A percentile compares a stretch with the other conserved stretches of the same genome.
Evolutionary conservation across 805 yeast genomes (phyloP).

Genomic region (Candida jianshihensis): DNA sequence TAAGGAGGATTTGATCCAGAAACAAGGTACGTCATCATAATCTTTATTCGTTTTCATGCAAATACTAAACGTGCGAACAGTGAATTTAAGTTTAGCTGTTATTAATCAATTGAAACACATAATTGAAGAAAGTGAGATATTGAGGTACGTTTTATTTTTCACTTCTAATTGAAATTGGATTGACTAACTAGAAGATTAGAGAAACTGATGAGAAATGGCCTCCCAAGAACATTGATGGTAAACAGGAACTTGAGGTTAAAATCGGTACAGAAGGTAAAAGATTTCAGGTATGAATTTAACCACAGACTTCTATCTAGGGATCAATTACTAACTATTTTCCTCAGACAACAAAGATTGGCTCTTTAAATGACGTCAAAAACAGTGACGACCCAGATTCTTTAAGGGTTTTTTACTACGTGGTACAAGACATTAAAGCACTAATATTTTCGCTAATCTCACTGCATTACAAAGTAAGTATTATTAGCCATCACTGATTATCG

Average conservation of each 20-base stretch:
- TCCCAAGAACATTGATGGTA: conserved; percentile 30
- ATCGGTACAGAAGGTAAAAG: conserved; percentile 27
- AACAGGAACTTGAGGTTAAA: conserved; percentile 34
- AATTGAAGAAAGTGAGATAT: conserved; percentile 31
- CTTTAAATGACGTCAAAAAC: conserved; percentile 30
- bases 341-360: conserved; percentile 32
- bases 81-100: conserved; percentile 28
- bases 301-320: no score
- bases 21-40: conserved; percentile 27
- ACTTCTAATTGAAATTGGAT: neutral
- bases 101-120: conserved; percentile 28
- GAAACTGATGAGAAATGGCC: conserved; percentile 39
- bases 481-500: neutral
- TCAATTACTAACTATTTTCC: neutral
- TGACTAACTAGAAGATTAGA: conserved; percentile 4
- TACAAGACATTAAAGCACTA: conserved; percentile 36
- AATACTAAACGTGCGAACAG: conserved; percentile 7
- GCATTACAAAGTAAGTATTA: conserved; percentile 31
- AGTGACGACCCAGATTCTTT: conserved; percentile 39
- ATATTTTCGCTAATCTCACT: conserved; percentile 34
- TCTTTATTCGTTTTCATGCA: neutral
- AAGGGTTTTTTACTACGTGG: conserved; percentile 34
- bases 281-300: no score
- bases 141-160: conserved; percentile 18
- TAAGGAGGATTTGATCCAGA: conserved; percentile 33